Conservation (phyloP, 192 early-diverging fungal genomes). For the Physocladia obscura region DNA sequence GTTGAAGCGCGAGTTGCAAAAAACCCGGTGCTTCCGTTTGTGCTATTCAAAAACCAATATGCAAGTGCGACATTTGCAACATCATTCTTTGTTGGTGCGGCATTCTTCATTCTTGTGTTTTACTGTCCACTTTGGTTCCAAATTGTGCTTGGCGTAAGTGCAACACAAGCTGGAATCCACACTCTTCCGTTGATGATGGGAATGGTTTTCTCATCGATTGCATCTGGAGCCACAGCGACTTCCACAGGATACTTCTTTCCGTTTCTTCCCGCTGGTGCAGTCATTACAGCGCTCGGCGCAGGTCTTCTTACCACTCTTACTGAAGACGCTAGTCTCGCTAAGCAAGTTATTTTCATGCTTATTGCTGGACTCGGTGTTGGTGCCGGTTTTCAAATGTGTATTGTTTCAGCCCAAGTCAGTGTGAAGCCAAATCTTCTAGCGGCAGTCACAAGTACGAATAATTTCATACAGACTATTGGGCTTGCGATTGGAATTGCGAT, state of each 20-base stretch:
- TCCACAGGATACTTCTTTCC: conserved; percentile 58
- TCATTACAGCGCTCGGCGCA: conserved; percentile 45
- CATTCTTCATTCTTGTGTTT: conserved; percentile 39
- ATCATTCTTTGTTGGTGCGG: conserved; percentile 31
- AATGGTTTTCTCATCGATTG: conserved; percentile 58
- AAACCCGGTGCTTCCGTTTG: conserved; percentile 69
- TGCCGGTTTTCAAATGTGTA: conserved; percentile 60
- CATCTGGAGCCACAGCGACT: conserved; percentile 57
- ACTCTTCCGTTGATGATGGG: conserved; percentile 66
- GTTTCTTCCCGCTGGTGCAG: conserved; percentile 56
- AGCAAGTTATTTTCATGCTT: conserved; percentile 63
- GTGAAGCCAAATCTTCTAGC: conserved; percentile 68
- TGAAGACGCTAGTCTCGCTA: conserved; percentile 43
- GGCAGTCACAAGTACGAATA: conserved; percentile 52
- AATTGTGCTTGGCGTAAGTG: conserved; percentile 67
- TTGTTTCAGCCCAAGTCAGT: conserved; percentile 67
- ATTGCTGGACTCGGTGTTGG: conserved; percentile 73
- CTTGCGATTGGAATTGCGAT: conserved; percentile 61
- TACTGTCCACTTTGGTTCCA: conserved; percentile 58
- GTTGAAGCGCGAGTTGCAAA: conserved; percentile 59
- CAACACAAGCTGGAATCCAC: conserved; percentile 70
- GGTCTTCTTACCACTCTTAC: conserved; percentile 64
- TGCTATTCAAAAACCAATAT: conserved; percentile 53
- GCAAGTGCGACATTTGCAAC: conserved; percentile 14
- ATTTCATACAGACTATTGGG: conserved; percentile 55